phyloP scores from a whole-genome alignment of 2,329 filamentous ascomycete species.

The Didymella glomerata region DNA sequence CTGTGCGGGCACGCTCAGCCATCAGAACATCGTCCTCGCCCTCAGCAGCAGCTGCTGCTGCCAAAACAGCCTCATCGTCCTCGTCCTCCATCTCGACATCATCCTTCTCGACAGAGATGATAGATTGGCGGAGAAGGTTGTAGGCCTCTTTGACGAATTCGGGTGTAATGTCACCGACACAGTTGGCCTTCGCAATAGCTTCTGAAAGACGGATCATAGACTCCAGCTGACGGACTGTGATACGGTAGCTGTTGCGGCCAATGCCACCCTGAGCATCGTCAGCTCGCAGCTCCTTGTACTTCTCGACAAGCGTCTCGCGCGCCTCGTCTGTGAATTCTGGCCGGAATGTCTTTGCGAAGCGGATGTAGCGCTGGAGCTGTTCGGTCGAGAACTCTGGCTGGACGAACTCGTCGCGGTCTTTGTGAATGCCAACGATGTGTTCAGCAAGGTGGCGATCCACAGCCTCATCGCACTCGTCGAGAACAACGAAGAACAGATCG shows the following conservation, averaged over 20 bases:
- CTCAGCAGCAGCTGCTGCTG: conserved; percentile 60
- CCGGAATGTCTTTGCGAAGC: conserved; percentile 92
- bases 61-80: conserved; percentile 68
- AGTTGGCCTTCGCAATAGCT: conserved; percentile 98
- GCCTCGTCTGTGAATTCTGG: conserved; percentile 91
- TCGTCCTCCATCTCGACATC: conserved; percentile 92
- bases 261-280: conserved; percentile 95
- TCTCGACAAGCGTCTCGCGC: conserved; percentile 82
- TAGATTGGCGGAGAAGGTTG: conserved; percentile 89
- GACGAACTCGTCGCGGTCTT: conserved; percentile 89
- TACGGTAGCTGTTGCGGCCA: conserved; percentile 94
- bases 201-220: conserved; percentile 94
- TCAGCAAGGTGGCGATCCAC: conserved; percentile 90
- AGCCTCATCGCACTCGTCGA: conserved; percentile 94
- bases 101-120: conserved; percentile 97
- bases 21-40: conserved; percentile 53
- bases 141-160: conserved; percentile 92
- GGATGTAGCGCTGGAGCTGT: conserved; percentile 95
- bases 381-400: conserved; percentile 95
- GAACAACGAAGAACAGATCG: conserved; percentile 96
- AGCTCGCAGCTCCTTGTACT: conserved; percentile 93
- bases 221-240: conserved; percentile 95
- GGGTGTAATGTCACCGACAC: conserved; percentile 85
- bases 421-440: conserved; percentile 94
- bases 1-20: conserved; percentile 42